Evolutionary conservation across 139 green algal species (phyloP).

Genomic region (Picochlorum sp.): DNA sequence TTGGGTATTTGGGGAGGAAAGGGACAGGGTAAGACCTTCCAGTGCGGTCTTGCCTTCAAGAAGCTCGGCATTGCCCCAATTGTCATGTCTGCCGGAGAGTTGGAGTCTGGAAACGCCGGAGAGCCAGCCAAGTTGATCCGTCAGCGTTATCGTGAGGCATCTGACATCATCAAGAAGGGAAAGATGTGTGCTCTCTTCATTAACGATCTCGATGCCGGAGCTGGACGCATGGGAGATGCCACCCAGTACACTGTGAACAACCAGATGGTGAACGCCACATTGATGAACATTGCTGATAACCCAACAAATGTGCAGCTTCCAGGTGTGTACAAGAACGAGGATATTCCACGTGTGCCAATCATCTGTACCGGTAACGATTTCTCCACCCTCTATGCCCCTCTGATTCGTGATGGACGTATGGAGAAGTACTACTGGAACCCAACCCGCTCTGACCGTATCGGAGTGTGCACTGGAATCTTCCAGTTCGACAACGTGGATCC

Average conservation of each 20-base stretch:
- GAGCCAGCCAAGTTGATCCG: constrained; percentile 98
- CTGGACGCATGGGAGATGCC: constrained; percentile 87
- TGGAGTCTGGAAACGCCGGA: constrained; percentile 96
- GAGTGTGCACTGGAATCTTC: constrained; percentile 98
- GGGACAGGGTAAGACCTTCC: constrained; percentile 98
- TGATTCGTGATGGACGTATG: constrained; percentile 99
- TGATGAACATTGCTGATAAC: constrained; percentile 99
- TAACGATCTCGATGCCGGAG: constrained; percentile 97
- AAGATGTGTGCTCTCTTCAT: constrained; percentile 99
- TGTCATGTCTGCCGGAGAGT: constrained; percentile 96
- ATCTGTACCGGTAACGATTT: constrained; percentile 99
- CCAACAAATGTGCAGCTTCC: constrained; percentile 99
- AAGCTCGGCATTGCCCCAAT: constrained; percentile 96
- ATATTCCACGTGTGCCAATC: constrained; percentile 90
- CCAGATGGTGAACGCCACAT: constrained; percentile 97
- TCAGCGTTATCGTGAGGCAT: constrained; percentile 94
- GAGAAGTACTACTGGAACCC: constrained; percentile 99
- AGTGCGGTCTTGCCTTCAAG: constrained; percentile 93
- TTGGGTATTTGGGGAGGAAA: constrained; percentile 98
- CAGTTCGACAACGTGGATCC: constrained; percentile 46
- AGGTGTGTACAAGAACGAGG: constrained; percentile 53
- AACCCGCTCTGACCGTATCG: constrained; percentile 91
- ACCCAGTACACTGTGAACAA: constrained; percentile 99
- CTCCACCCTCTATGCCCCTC: constrained; percentile 95
- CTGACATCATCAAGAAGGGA: constrained; percentile 98